A percentile compares a stretch with the other conserved stretches of the same genome.
Conservation (phyloP, 768 basidiomycete species). For the Tylopilus subfusipes region DNA sequence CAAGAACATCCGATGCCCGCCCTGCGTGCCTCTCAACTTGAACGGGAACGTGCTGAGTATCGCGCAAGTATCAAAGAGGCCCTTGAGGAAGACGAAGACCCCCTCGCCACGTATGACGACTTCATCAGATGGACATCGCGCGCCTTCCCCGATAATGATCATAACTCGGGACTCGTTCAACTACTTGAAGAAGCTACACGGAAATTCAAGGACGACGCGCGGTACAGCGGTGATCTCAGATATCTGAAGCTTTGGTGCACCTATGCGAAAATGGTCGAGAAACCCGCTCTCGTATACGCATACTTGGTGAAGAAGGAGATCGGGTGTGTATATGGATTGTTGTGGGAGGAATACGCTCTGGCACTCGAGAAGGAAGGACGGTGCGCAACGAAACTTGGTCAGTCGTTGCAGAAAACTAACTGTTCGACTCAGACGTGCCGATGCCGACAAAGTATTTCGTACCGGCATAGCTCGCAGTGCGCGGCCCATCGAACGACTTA, state of each 20-base stretch:
- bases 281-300: conserved; percentile 64
- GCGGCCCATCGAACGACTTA: conserved; percentile 80
- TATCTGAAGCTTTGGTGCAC: conserved; percentile 91
- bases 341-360: conserved; percentile 91
- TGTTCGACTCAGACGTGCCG: conserved; percentile 48
- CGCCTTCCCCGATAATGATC: conserved; percentile 67
- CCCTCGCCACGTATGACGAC: conserved; percentile 77
- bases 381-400: conserved; percentile 43
- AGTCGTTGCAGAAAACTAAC: conserved; percentile 6
- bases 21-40: conserved; percentile 26
- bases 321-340: conserved; percentile 68
- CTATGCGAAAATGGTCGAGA: conserved; percentile 78
- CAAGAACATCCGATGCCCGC: conserved; percentile 20
- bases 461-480: conserved; percentile 80
- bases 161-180: conserved; percentile 69
- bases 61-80: conserved; percentile 46
- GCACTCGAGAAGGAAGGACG: conserved; percentile 71
- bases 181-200: conserved; percentile 81
- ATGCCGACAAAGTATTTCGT: conserved; percentile 79
- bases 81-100: conserved; percentile 75
- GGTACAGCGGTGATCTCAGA: conserved; percentile 83
- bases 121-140: conserved; percentile 90
- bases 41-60: conserved; percentile 32
- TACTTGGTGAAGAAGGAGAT: conserved; percentile 71
- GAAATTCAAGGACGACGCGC: conserved; percentile 76